Base-by-base conservation (phyloP, 345 rosid species). In the Psidium guajava region DNA sequence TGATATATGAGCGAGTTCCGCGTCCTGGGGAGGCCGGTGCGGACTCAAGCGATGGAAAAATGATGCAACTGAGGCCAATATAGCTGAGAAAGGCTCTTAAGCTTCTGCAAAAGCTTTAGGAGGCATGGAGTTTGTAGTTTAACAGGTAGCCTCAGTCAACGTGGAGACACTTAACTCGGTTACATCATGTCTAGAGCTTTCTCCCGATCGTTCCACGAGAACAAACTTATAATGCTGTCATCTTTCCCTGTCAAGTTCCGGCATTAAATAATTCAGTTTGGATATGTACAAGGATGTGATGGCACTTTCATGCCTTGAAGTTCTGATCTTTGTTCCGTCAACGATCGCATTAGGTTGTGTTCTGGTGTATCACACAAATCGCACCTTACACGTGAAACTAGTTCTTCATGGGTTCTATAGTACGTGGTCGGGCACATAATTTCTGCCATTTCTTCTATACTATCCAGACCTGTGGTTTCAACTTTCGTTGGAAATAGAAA, bases 11-110 rank as follows among this genome's bases (percentile, higher is more conserved):
- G 56, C 91, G 97, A 85, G 95, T 95, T 52, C 92, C 96, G 84
- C 93, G 99, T 82, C 99, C 99, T 40, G 99, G 98, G 2, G 97
- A 98, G 86, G 99, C 96, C 21, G 98, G 99, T 52, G 98, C 96
- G 54, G 54, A 97, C 98, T 83, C 92, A 87, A 69, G 91, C 86
- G 1, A 90, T 64, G 80, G 95, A 92, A 83, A 83, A 85, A 85
- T 32, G 89, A 88, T 40, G 86, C 87, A 54, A 84, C 74, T 3
- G 86, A 85, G 84, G 86, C 77, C 22, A 82, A 82, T 44, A 24
- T 80, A 75, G 77, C 77, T 42, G 13, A 87, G 82, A 84, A 87
- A 91, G 86, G 84, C 75, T 85, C 91, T 53, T 88, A 89, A 83
- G 89, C 92, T 74, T 90, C 24, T 69, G 77, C 47, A 36, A 69